These are phyloP conservation scores for Clarireedia monteithiana DNA, from an alignment of 2,329 filamentous ascomycete genomes.

Conservation along the genomic window DNA sequence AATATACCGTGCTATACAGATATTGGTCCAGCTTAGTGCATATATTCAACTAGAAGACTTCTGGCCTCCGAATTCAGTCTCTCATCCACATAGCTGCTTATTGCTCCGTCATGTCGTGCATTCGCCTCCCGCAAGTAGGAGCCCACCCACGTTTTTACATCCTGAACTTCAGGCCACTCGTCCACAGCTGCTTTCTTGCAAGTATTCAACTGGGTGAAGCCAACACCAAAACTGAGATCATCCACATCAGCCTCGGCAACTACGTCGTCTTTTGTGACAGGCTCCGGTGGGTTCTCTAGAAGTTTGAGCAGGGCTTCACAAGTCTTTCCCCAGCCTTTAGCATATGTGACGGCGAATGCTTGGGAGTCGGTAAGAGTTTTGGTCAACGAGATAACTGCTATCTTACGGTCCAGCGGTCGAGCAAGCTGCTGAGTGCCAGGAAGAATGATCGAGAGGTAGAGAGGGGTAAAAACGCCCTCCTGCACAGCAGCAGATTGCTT, in stretches of 20 bases:
- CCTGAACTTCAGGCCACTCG: conserved; percentile 76
- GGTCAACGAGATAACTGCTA: conserved; percentile 84
- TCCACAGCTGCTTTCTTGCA: conserved; percentile 69
- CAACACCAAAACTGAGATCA: conserved; percentile 89
- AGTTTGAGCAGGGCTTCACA: conserved; percentile 85
- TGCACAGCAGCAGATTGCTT: conserved; percentile 76
- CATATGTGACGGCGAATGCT: conserved; percentile 73
- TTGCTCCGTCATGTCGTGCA: conserved; percentile 59
- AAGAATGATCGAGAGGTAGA: conserved; percentile 83
- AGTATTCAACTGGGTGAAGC: conserved; percentile 89
- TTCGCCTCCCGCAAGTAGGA: conserved; percentile 64
- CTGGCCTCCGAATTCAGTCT: conserved; percentile 56
- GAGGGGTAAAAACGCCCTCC: conserved; percentile 67
- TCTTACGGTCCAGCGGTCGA: conserved; percentile 83
- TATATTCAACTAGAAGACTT: conserved; percentile 39
- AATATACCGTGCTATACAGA: background rate
- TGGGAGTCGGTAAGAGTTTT: conserved; percentile 84
- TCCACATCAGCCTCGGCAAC: conserved; percentile 87
- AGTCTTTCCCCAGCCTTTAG: conserved; percentile 86
- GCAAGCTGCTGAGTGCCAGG: conserved; percentile 83
- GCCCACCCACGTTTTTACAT: conserved; percentile 71
- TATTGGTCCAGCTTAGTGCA: conserved; percentile 25
- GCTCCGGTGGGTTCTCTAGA: conserved; percentile 74
- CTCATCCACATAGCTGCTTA: conserved; percentile 64
- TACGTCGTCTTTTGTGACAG: conserved; percentile 62